phyloP scores from a whole-genome alignment of 2,329 filamentous ascomycete species.

The Xylaria sp. region DNA sequence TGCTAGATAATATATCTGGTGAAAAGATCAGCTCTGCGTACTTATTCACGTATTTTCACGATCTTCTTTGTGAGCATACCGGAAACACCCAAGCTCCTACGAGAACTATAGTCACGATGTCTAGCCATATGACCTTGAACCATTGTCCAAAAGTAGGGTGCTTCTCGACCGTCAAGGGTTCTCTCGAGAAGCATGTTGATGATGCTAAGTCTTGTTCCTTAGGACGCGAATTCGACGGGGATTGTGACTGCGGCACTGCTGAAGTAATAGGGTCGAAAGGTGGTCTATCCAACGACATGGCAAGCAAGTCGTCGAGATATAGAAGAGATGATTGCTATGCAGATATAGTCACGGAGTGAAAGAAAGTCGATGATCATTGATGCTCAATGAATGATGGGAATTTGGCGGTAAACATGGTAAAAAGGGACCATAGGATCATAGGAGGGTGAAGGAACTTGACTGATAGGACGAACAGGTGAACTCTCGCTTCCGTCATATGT shows the following conservation, averaged over 20 bases:
- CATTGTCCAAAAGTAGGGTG: constrained; percentile 39
- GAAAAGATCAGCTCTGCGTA: constrained; percentile 1
- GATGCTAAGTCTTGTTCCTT: not conserved
- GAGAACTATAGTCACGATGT: constrained; percentile 53
- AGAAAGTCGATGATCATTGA: constrained; percentile 4
- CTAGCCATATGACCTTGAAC: constrained; percentile 53
- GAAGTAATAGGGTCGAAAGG: not conserved
- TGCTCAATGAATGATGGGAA: not conserved
- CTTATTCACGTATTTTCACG: not conserved
- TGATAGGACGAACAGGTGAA: not conserved
- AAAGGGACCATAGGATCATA: not conserved
- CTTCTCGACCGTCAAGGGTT: constrained; percentile 11
- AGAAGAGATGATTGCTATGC: not conserved
- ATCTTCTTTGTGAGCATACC: constrained; percentile 21
- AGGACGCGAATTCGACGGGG: not conserved
- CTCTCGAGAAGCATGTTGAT: constrained; percentile 5
- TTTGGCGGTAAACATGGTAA: not conserved
- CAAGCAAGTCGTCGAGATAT: not conserved
- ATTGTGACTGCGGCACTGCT: not conserved
- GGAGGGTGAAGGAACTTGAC: not conserved
- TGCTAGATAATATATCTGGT: constrained; percentile 20
- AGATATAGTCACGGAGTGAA: not conserved
- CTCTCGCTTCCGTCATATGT: not conserved
- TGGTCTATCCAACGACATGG: constrained; percentile 6
- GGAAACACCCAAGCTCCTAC: constrained; percentile 42